phyloP scores from a whole-genome alignment of 2,329 filamentous ascomycete species.

The Pseudogymnoascus verrucosus region DNA sequence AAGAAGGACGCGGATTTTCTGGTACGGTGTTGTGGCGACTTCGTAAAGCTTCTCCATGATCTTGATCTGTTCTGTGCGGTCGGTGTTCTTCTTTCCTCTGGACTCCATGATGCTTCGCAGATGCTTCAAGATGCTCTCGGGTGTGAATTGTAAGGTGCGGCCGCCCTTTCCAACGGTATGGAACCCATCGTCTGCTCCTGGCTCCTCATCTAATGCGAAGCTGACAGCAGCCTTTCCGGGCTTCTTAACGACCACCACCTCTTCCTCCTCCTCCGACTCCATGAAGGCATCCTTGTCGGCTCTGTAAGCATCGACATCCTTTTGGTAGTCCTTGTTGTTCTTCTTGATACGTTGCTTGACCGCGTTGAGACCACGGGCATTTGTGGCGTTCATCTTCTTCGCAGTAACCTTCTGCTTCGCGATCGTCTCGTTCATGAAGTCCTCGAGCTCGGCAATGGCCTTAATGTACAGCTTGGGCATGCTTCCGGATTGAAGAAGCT shows the following conservation, averaged over 20 bases:
- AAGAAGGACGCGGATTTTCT: constrained; percentile 84
- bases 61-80: constrained; percentile 87
- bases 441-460: constrained; percentile 86
- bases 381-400: constrained; percentile 98
- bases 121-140: constrained; percentile 97
- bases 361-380: constrained; percentile 87
- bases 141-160: constrained; percentile 82
- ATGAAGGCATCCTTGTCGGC: constrained; percentile 81
- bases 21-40: constrained; percentile 84
- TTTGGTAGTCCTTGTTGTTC: constrained; percentile 90
- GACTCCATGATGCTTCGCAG: constrained; percentile 88
- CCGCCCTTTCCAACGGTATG: constrained; percentile 82
- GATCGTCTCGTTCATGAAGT: constrained; percentile 85
- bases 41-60: constrained; percentile 95
- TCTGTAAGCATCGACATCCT: constrained; percentile 79
- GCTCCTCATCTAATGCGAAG: constrained; percentile 41
- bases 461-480: constrained; percentile 89
- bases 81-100: constrained; percentile 97
- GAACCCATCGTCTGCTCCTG: constrained; percentile 76
- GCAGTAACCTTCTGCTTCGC: constrained; percentile 91
- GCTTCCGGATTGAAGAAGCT: constrained; percentile 68
- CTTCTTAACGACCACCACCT: constrained; percentile 43
- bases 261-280: constrained; percentile 74
- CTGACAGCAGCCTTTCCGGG: constrained; percentile 45
- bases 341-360: constrained; percentile 99